A percentile compares a stretch with the other conserved stretches of the same genome.
phyloP scores from a whole-genome alignment of 176 grass and related monocot genomes.

The Guadua angustifolia region DNA sequence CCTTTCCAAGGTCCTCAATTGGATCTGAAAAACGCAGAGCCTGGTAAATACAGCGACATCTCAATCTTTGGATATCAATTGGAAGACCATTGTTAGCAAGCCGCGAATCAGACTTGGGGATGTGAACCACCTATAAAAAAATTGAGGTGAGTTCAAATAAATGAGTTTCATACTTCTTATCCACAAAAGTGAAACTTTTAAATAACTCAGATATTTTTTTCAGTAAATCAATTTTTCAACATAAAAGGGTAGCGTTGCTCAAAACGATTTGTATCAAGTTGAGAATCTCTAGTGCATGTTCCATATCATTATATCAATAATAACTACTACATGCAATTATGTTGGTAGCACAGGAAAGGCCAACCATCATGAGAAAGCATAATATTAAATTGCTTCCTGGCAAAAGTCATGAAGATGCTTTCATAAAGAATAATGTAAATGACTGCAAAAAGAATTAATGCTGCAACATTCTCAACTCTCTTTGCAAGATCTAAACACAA shows the following conservation, averaged over 20 bases:
- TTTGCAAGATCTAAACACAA: neutral
- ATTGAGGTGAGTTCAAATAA: slow-evolving; percentile 15
- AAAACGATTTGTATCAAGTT: slow-evolving; percentile 20
- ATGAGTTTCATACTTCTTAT: slow-evolving; percentile 34
- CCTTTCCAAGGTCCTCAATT: slow-evolving; percentile 93
- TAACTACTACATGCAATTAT: neutral
- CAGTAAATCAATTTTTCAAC: neutral
- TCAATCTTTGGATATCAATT: slow-evolving; percentile 92
- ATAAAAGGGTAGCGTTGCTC: neutral
- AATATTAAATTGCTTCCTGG: neutral
- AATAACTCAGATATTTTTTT: neutral
- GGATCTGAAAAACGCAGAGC: slow-evolving; percentile 73
- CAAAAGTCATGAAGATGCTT: slow-evolving; percentile 11
- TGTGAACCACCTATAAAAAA: slow-evolving; percentile 76
- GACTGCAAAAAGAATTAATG: neutral
- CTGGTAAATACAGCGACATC: slow-evolving; percentile 86
- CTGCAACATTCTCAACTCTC: neutral
- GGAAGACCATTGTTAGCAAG: slow-evolving; percentile 91
- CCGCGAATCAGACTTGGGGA: slow-evolving; percentile 88
- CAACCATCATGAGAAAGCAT: neutral
- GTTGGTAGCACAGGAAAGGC: neutral
- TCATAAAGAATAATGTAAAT: slow-evolving; percentile 1
- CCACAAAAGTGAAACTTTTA: neutral
- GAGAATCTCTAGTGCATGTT: neutral
- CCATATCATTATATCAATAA: neutral